Percentiles rank a stretch among this genome's conserved stretches.
These are phyloP conservation scores for Bremia lactucae DNA, from an alignment of 352 stramenopile genomes.

Conservation along the genomic window DNA sequence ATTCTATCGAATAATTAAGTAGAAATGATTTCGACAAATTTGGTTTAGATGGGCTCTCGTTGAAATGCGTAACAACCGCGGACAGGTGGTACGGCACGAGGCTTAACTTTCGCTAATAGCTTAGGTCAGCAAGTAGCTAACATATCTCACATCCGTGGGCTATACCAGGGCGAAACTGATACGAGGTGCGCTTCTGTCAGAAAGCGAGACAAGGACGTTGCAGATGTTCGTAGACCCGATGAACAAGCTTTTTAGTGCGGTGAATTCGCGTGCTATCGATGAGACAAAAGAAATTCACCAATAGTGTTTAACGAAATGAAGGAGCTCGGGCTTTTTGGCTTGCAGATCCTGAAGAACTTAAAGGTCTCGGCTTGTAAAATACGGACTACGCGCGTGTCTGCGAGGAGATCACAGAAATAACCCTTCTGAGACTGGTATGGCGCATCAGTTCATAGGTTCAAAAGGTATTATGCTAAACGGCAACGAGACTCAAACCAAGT, in stretches of 20 bases:
- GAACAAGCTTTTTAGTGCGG: conserved; percentile 58
- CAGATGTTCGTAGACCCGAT: conserved; percentile 80
- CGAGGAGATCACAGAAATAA: conserved; percentile 75
- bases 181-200: conserved; percentile 45
- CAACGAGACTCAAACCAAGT: conserved; percentile 79
- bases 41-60: no score
- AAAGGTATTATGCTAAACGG: conserved; percentile 84
- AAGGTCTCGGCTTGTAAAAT: conserved; percentile 74
- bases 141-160: conserved; percentile 71
- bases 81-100: no score
- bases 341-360: conserved; percentile 75
- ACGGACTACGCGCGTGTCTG: conserved; percentile 78
- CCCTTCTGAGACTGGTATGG: conserved; percentile 76
- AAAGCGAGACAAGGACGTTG: conserved; percentile 66
- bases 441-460: conserved; percentile 79
- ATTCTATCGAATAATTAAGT: no score
- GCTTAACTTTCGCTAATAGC: no score
- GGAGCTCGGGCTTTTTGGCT: conserved; percentile 74
- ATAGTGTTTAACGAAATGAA: conserved; percentile 67
- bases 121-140: no score
- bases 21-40: no score
- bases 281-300: conserved; percentile 66
- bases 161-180: conserved; percentile 84
- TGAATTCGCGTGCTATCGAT: conserved; percentile 70
- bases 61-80: no score